Evolutionary conservation across 2,329 filamentous ascomycete genomes (phyloP).

Genomic region (Colletotrichum tabaci): DNA sequence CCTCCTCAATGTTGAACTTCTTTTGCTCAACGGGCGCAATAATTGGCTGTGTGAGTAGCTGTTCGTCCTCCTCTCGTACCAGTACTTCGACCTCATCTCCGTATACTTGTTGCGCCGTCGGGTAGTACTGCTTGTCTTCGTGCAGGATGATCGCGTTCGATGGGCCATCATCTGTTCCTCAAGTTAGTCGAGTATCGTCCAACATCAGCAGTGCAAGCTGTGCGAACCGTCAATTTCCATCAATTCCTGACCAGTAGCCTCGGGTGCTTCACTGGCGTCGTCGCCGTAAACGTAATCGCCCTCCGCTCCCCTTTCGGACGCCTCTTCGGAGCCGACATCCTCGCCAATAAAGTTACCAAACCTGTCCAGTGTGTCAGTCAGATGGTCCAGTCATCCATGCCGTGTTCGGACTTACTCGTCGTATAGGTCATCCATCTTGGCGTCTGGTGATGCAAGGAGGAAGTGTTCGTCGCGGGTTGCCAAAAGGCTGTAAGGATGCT

Average conservation of each 20-base stretch:
- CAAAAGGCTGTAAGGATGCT: constrained; percentile 21
- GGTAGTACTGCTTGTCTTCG: constrained; percentile 99
- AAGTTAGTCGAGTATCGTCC: constrained; percentile 3
- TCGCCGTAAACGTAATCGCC: constrained; percentile 88
- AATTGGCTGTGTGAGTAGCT: constrained; percentile 92
- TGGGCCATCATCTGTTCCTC: constrained; percentile 73
- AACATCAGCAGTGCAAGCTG: neutral
- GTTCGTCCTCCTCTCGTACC: constrained; percentile 97
- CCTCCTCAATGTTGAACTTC: constrained; percentile 95
- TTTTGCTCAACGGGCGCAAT: constrained; percentile 94
- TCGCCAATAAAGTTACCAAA: constrained; percentile 99
- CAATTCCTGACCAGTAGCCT: constrained; percentile 81
- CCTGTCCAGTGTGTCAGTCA: constrained; percentile 62
- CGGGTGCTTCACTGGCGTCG: constrained; percentile 75
- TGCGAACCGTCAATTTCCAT: constrained; percentile 90
- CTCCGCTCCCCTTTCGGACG: constrained; percentile 83
- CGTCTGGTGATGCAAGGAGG: constrained; percentile 37
- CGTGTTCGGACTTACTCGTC: constrained; percentile 78
- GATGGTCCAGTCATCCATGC: neutral
- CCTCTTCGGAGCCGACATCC: constrained; percentile 86
- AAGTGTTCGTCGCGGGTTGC: constrained; percentile 17
- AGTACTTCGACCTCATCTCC: constrained; percentile 94
- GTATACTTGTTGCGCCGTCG: constrained; percentile 96
- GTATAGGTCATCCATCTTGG: constrained; percentile 92
- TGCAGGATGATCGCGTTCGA: constrained; percentile 98